Percentiles rank a stretch among this genome's conserved stretches.
phyloP scores from a whole-genome alignment of 345 rosid species.

The Salix viminalis region DNA sequence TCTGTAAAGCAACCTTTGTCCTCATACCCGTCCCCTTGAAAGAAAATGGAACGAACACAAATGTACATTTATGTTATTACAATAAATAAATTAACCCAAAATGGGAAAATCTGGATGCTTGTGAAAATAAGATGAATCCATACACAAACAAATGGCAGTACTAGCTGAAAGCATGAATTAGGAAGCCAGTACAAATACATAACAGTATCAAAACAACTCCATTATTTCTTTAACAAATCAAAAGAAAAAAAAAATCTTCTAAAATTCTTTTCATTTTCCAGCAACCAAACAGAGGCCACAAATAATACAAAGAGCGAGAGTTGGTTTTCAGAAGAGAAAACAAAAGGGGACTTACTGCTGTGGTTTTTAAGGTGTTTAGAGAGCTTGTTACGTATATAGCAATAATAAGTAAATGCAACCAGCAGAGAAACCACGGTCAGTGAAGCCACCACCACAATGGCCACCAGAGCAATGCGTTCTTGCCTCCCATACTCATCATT shows the following conservation, averaged over 20 bases:
- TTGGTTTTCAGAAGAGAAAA: not conserved
- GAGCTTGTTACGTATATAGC: slow-evolving; percentile 83
- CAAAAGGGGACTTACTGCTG: slow-evolving; percentile 35
- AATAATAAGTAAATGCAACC: slow-evolving; percentile 83
- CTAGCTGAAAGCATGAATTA: too few relatives aligned
- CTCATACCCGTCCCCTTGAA: slow-evolving; percentile 46
- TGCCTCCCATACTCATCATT: slow-evolving; percentile 43
- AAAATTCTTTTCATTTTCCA: not conserved
- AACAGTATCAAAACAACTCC: too few relatives aligned
- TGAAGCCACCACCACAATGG: slow-evolving; percentile 76
- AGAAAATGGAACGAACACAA: slow-evolving; percentile 3
- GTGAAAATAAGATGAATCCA: too few relatives aligned
- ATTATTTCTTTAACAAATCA: too few relatives aligned
- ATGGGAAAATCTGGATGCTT: not conserved
- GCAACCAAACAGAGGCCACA: not conserved
- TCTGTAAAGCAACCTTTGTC: slow-evolving; percentile 40
- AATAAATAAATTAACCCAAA: not conserved
- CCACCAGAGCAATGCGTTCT: slow-evolving; percentile 60
- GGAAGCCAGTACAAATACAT: too few relatives aligned
- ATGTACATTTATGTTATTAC: not conserved
- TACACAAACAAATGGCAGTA: too few relatives aligned
- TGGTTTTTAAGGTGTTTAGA: slow-evolving; percentile 48
- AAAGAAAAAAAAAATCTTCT: too few relatives aligned
- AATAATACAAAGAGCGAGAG: too few relatives aligned
- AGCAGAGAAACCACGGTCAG: slow-evolving; percentile 64